A percentile compares a stretch with the other conserved stretches of the same genome.
Evolutionary conservation across 2,329 filamentous ascomycete genomes (phyloP).

Genomic region (Claviceps digitariae): DNA sequence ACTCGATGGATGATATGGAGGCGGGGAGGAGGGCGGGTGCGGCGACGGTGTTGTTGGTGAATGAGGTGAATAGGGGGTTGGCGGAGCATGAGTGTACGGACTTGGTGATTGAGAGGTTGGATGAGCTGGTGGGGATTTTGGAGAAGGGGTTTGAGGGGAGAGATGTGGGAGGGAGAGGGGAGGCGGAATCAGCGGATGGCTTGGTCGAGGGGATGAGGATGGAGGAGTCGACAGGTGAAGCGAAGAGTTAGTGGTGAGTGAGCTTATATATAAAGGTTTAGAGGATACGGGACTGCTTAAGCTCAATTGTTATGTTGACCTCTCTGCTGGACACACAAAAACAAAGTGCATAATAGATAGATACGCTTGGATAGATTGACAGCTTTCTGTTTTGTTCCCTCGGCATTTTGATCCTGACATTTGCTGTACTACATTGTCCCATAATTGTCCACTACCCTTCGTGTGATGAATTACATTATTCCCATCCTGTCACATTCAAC

Average conservation of each 20-base stretch:
- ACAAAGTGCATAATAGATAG: too few relatives aligned
- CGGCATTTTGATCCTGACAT: not conserved
- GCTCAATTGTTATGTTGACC: too few relatives aligned
- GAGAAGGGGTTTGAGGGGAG: slow-evolving; percentile 59
- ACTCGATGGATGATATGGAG: slow-evolving; percentile 86
- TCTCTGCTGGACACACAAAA: too few relatives aligned
- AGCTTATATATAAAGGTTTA: too few relatives aligned
- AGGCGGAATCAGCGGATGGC: not conserved
- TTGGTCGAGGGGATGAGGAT: not conserved
- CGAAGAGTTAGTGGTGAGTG: too few relatives aligned
- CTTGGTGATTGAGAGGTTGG: slow-evolving; percentile 54
- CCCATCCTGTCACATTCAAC: not conserved
- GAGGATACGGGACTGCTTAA: too few relatives aligned
- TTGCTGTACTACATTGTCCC: not conserved
- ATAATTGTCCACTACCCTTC: not conserved
- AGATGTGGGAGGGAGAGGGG: slow-evolving; percentile 5
- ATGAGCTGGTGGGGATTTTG: slow-evolving; percentile 63
- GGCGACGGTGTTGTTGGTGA: slow-evolving; percentile 77
- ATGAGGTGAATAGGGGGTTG: slow-evolving; percentile 64
- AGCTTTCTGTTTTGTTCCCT: not conserved
- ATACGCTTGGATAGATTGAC: not conserved
- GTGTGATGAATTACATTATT: not conserved
- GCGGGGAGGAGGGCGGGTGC: slow-evolving; percentile 73
- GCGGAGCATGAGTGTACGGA: slow-evolving; percentile 64
- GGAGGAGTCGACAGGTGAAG: too few relatives aligned